phyloP scores from a whole-genome alignment of 164 flowering plant species.

The Kalanchoe fedtschenkoi region DNA sequence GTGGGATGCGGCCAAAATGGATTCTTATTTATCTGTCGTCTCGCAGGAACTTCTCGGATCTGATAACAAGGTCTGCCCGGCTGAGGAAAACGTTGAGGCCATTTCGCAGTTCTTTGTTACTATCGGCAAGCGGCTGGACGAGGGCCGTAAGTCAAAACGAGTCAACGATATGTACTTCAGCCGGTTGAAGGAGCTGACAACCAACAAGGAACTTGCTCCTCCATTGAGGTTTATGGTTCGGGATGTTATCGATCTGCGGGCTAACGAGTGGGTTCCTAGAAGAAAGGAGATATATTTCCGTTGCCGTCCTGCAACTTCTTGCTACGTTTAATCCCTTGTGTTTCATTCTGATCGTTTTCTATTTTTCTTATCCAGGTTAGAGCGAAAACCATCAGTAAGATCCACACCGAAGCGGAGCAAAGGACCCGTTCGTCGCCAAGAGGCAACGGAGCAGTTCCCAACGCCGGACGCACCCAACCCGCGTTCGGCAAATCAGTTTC shows the following conservation, averaged over 20 bases:
- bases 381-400: constrained; percentile 89
- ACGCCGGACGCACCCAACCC: constrained; percentile 40
- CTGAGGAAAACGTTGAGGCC: constrained; percentile 95
- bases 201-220: constrained; percentile 58
- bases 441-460: constrained; percentile 31
- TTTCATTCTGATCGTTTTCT: neutral
- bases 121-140: constrained; percentile 91
- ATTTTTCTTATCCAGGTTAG: constrained; percentile 33
- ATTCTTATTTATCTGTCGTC: neutral
- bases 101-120: constrained; percentile 87
- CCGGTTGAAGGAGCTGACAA: constrained; percentile 58
- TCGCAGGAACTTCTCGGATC: constrained; percentile 75
- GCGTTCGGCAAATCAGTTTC: constrained; percentile 31
- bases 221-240: constrained; percentile 79
- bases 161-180: constrained; percentile 66
- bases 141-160: constrained; percentile 55
- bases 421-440: constrained; percentile 51
- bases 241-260: constrained; percentile 70
- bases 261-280: constrained; percentile 84
- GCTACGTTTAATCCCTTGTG: neutral
- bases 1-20: neutral
- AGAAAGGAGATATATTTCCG: constrained; percentile 63
- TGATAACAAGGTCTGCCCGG: constrained; percentile 64
- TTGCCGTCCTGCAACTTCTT: neutral
- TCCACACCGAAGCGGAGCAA: constrained; percentile 95